phyloP scores from a whole-genome alignment of 768 basidiomycete genomes.

The Suillus subaureus region DNA sequence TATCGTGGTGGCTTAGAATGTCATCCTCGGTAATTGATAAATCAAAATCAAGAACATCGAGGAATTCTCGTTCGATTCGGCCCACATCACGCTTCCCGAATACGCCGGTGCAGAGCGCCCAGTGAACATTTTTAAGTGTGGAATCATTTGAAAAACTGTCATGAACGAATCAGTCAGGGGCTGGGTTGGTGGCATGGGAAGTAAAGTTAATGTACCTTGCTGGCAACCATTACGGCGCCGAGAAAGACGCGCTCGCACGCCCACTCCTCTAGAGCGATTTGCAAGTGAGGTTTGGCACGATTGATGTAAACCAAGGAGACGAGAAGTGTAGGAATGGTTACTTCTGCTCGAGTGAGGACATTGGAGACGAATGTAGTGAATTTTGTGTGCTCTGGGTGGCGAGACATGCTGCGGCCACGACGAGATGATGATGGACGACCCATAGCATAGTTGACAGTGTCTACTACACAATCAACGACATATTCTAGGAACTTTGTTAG shows the following conservation, averaged over 20 bases:
- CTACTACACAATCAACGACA: conserved; percentile 65
- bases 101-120: conserved; percentile 83
- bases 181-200: conserved; percentile 12
- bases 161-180: conserved; percentile 13
- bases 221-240: conserved; percentile 84
- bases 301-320: conserved; percentile 76
- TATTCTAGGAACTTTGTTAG: conserved; percentile 49
- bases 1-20: conserved; percentile 49
- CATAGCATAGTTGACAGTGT: conserved; percentile 78
- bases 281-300: conserved; percentile 75
- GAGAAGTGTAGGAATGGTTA: conserved; percentile 68
- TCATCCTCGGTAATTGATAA: conserved; percentile 66
- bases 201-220: conserved; percentile 58
- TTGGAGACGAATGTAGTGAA: conserved; percentile 69
- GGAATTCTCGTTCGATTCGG: conserved; percentile 80
- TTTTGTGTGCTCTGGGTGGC: conserved; percentile 53
- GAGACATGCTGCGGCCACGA: conserved; percentile 48
- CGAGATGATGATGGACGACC: conserved; percentile 61
- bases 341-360: conserved; percentile 73
- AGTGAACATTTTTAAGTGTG: conserved; percentile 88
- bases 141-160: conserved; percentile 85
- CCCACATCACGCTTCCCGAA: conserved; percentile 83
- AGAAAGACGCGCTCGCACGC: conserved; percentile 90
- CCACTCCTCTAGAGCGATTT: conserved; percentile 83
- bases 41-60: conserved; percentile 79